Conservation (phyloP, 768 basidiomycete species). For the Auricularia auricula-judae region DNA sequence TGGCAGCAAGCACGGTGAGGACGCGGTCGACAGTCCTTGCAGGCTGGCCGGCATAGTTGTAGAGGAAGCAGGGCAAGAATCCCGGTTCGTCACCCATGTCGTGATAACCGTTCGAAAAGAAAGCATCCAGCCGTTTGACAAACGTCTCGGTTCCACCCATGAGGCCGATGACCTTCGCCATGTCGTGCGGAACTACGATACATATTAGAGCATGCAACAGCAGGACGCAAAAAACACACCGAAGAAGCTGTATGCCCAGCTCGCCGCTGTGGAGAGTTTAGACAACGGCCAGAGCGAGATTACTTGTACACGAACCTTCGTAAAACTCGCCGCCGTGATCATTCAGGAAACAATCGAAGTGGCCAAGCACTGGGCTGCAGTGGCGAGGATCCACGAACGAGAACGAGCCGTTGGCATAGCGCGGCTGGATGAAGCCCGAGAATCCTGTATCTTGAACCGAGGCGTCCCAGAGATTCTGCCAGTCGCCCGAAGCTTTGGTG, state of each 20-base stretch:
- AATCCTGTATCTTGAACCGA: constrained; percentile 6
- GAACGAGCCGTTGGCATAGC: constrained; percentile 8
- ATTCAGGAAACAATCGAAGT: constrained; percentile 9
- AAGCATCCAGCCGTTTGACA: constrained; percentile 8
- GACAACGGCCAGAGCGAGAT: too few species aligned
- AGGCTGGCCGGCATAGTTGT: constrained; percentile 12
- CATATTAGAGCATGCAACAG: too few species aligned
- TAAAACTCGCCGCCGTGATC: constrained; percentile 7
- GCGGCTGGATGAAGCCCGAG: constrained; percentile 11
- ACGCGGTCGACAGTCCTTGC: constrained; percentile 12
- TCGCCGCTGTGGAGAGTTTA: not conserved
- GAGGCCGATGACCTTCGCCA: constrained; percentile 8
- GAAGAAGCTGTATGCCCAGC: constrained; percentile 12
- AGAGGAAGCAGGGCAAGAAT: constrained; percentile 5
- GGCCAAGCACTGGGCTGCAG: constrained; percentile 10
- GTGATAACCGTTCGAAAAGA: constrained; percentile 7
- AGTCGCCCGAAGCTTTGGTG: constrained; percentile 7
- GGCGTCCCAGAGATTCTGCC: constrained; percentile 10
- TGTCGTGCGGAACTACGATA: constrained; percentile 9
- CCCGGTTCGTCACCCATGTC: constrained; percentile 4
- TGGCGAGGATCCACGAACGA: constrained; percentile 8
- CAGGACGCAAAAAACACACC: not conserved
- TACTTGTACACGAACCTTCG: not conserved
- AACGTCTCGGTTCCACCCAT: constrained; percentile 9
- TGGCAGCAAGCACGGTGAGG: constrained; percentile 2